These are phyloP conservation scores for Paramecium pentaurelia DNA, from an alignment of 73 alveolate species.

Conservation along the genomic window DNA sequence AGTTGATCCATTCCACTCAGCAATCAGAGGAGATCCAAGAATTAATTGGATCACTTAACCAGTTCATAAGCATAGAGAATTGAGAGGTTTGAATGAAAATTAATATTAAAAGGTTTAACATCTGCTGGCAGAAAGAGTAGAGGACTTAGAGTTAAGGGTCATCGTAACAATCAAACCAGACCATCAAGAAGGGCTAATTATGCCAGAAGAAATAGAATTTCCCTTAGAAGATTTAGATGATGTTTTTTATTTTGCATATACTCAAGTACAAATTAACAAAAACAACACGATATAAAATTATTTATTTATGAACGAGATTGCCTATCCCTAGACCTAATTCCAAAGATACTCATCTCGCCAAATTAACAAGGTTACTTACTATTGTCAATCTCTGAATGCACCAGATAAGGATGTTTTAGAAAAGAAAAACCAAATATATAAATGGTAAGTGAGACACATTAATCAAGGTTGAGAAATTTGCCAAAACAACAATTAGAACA, in stretches of 20 bases:
- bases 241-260: slow-evolving; percentile 4
- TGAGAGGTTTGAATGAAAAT: slow-evolving; percentile 65
- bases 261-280: slow-evolving; percentile 45
- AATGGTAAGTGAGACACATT: background rate
- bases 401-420: background rate
- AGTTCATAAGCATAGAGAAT: slow-evolving; percentile 95
- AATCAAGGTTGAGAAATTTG: slow-evolving; percentile 2
- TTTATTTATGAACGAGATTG: slow-evolving; percentile 42
- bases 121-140: slow-evolving; percentile 97
- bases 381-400: background rate
- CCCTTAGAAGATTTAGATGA: slow-evolving; percentile 97
- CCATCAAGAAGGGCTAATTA: slow-evolving; percentile 92
- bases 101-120: slow-evolving; percentile 77
- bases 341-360: background rate
- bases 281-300: background rate
- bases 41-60: slow-evolving; percentile 98
- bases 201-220: slow-evolving; percentile 89
- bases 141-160: slow-evolving; percentile 97
- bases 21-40: slow-evolving; percentile 98
- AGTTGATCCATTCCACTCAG: slow-evolving; percentile 98
- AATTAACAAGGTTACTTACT: slow-evolving; percentile 7
- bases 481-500: background rate
- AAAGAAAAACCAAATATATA: background rate
- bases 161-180: slow-evolving; percentile 87
- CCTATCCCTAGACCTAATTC: background rate